These are phyloP conservation scores for Penicillium sp. DNA, from an alignment of 2,329 filamentous ascomycete species.

Conservation along the genomic window DNA sequence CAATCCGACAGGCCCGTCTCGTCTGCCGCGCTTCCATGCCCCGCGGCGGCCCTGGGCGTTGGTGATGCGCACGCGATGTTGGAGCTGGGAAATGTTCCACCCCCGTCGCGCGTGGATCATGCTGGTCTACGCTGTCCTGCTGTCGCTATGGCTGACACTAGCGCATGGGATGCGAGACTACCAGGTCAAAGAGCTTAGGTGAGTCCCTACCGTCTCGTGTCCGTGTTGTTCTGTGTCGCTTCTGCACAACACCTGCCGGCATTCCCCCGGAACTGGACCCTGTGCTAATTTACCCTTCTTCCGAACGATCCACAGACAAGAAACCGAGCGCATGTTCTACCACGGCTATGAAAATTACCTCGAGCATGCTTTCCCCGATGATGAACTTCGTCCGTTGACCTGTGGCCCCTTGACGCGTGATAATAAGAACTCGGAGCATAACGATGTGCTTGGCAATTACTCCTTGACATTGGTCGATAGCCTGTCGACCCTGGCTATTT, in stretches of 20 bases:
- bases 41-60: slow-evolving; percentile 27
- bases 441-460: slow-evolving; percentile 96
- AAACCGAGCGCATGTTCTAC: slow-evolving; percentile 78
- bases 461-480: slow-evolving; percentile 95
- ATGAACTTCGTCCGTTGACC: slow-evolving; percentile 85
- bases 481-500: slow-evolving; percentile 87
- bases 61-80: slow-evolving; percentile 49
- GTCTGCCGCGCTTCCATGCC: slow-evolving; percentile 31
- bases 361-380: slow-evolving; percentile 89
- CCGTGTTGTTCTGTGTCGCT: neutral
- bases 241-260: neutral
- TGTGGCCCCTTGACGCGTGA: slow-evolving; percentile 86
- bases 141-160: slow-evolving; percentile 41
- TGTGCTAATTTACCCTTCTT: slow-evolving; percentile 4
- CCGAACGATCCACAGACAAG: slow-evolving; percentile 38
- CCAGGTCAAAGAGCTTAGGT: slow-evolving; percentile 44
- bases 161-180: slow-evolving; percentile 42
- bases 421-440: slow-evolving; percentile 78
- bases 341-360: slow-evolving; percentile 97
- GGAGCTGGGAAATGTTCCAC: slow-evolving; percentile 42
- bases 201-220: slow-evolving; percentile 4
- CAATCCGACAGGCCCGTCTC: slow-evolving; percentile 44
- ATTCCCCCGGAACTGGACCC: neutral
- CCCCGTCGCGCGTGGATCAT: slow-evolving; percentile 38
- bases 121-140: slow-evolving; percentile 37